phyloP scores from a whole-genome alignment of 2,329 filamentous ascomycete species.

The Septoria petroselini region DNA sequence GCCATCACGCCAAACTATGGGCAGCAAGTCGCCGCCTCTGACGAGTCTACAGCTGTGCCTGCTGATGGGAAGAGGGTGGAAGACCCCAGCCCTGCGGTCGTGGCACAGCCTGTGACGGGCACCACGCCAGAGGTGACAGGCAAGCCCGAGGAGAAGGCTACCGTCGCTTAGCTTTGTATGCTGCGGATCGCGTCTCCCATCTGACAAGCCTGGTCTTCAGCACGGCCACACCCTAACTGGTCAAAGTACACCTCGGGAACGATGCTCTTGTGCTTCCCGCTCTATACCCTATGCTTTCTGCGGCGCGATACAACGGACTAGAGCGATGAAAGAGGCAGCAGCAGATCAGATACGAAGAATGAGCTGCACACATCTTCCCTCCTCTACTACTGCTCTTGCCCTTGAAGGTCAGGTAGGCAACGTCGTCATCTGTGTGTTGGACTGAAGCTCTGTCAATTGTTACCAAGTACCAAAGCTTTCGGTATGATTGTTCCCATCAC shows the following conservation, averaged over 20 bases:
- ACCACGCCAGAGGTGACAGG: constrained; percentile 14
- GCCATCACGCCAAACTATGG: constrained; percentile 44
- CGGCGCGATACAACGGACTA: too few species aligned
- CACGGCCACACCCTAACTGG: background rate
- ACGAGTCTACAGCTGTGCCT: background rate
- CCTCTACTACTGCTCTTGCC: too few species aligned
- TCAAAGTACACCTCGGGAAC: background rate
- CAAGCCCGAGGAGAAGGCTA: constrained; percentile 21
- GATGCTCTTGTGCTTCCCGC: constrained; percentile 9
- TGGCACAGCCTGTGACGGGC: background rate
- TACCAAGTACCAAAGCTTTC: too few species aligned
- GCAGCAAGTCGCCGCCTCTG: background rate
- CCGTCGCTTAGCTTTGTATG: constrained; percentile 20
- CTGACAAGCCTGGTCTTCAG: background rate
- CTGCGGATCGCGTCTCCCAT: constrained; percentile 1
- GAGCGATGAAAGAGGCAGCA: too few species aligned
- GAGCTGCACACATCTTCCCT: too few species aligned
- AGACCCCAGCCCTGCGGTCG: background rate
- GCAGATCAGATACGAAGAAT: too few species aligned
- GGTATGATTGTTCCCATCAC: too few species aligned
- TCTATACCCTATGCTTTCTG: constrained; percentile 9
- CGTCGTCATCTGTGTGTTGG: too few species aligned
- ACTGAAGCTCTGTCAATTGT: too few species aligned
- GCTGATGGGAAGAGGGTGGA: constrained; percentile 2
- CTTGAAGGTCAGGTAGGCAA: too few species aligned